Evolutionary conservation across 768 basidiomycete genomes (phyloP).

Genomic region (Mycena kentingensis): DNA sequence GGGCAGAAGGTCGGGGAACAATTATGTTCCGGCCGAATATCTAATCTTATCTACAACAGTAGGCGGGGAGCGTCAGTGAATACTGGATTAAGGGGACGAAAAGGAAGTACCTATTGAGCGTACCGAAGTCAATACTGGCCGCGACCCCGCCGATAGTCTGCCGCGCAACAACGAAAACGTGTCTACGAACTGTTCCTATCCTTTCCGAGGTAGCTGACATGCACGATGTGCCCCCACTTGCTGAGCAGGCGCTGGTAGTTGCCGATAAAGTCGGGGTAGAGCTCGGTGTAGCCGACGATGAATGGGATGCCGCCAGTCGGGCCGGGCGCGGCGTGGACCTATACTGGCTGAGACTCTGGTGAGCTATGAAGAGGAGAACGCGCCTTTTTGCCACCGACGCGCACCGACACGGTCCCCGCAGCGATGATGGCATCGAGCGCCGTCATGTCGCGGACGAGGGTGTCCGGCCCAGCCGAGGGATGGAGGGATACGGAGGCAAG

Average conservation of each 20-base stretch:
- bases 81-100: too few relatives aligned
- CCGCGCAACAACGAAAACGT: conserved; percentile 2
- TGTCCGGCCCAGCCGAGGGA: conserved; percentile 1
- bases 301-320: conserved; percentile 17
- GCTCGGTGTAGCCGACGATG: conserved; percentile 20
- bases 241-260: conserved; percentile 20
- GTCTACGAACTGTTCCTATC: too few relatives aligned
- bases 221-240: conserved; percentile 19
- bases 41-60: too few relatives aligned
- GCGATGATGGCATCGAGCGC: not conserved
- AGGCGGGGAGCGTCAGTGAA: too few relatives aligned
- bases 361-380: not conserved
- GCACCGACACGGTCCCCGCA: conserved; percentile 4
- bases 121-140: conserved; percentile 9
- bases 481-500: conserved; percentile 12
- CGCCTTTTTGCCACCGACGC: conserved; percentile 17
- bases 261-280: conserved; percentile 22
- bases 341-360: not conserved
- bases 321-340: conserved; percentile 18
- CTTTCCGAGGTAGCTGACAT: conserved; percentile 17
- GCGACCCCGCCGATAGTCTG: conserved; percentile 20
- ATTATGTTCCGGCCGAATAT: too few relatives aligned
- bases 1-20: too few relatives aligned
- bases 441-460: not conserved
- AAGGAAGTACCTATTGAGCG: conserved; percentile 12